These are phyloP conservation scores for Hortiboletus campestris DNA, from an alignment of 768 basidiomycete species.

Conservation along the genomic window DNA sequence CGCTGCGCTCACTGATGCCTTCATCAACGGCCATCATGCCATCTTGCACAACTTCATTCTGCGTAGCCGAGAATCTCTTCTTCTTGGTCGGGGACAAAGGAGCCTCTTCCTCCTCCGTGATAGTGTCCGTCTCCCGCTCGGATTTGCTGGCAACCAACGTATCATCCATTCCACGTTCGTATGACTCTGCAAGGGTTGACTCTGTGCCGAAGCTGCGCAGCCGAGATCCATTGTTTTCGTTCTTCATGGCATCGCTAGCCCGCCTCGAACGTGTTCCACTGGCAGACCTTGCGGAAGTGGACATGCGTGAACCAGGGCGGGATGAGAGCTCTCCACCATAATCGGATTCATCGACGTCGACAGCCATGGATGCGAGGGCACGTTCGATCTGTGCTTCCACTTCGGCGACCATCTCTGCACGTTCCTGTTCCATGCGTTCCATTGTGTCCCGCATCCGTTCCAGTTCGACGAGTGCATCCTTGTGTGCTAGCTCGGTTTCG, in stretches of 20 bases:
- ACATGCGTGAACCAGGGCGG: conserved; percentile 65
- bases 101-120: conserved; percentile 55
- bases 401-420: conserved; percentile 88
- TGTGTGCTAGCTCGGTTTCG: conserved; percentile 80
- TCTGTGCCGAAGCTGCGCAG: conserved; percentile 77
- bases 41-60: conserved; percentile 62
- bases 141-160: conserved; percentile 35
- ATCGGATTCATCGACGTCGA: conserved; percentile 72
- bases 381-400: conserved; percentile 90
- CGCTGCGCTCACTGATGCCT: conserved; percentile 79
- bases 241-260: conserved; percentile 57
- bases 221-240: conserved; percentile 32
- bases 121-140: conserved; percentile 50
- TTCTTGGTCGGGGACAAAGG: conserved; percentile 47
- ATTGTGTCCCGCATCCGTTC: conserved; percentile 80
- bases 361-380: conserved; percentile 81
- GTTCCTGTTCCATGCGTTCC: conserved; percentile 86
- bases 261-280: conserved; percentile 54
- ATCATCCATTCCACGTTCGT: conserved; percentile 45
- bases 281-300: conserved; percentile 46
- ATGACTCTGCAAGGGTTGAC: conserved; percentile 73
- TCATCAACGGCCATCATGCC: conserved; percentile 86
- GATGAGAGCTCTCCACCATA: conserved; percentile 56
- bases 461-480: conserved; percentile 77
- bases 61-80: conserved; percentile 79